Evolutionary conservation across 805 yeast species (phyloP).

Genomic region (Wickerhamiella galacta): DNA sequence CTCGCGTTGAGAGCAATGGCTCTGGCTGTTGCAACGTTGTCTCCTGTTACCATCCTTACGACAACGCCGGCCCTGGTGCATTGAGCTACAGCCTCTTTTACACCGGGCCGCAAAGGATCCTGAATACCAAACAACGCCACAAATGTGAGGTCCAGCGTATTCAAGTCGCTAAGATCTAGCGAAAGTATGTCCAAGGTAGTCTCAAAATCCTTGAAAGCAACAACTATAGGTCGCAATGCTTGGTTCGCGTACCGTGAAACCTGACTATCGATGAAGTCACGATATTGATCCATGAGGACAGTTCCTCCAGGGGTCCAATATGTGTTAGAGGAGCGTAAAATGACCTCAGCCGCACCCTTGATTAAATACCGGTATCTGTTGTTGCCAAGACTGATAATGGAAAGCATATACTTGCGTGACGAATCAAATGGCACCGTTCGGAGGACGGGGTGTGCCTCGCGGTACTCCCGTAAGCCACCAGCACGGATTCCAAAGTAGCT

Average conservation of each 20-base stretch:
- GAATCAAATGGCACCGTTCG: constrained; percentile 86
- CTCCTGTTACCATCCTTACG: constrained; percentile 98
- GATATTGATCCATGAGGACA: constrained; percentile 13
- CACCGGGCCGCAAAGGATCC: constrained; percentile 87
- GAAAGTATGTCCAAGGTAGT: not conserved
- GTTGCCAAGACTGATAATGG: constrained; percentile 38
- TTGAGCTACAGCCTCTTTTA: constrained; percentile 68
- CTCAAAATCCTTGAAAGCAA: constrained; percentile 57
- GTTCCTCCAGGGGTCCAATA: not conserved
- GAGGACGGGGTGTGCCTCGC: constrained; percentile 31
- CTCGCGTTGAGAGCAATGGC: constrained; percentile 83
- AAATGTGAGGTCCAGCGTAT: constrained; percentile 27
- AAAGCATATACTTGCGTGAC: constrained; percentile 81
- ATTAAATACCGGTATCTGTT: constrained; percentile 39
- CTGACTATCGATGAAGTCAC: constrained; percentile 23
- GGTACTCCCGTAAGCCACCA: constrained; percentile 31
- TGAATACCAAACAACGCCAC: constrained; percentile 81
- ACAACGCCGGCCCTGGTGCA: constrained; percentile 86
- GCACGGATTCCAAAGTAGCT: constrained; percentile 30
- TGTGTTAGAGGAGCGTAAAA: constrained; percentile 30
- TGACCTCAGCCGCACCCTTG: constrained; percentile 92
- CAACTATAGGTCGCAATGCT: constrained; percentile 78
- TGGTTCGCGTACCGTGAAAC: constrained; percentile 49
- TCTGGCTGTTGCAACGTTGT: constrained; percentile 75
- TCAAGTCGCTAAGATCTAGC: constrained; percentile 12